phyloP scores from a whole-genome alignment of 2,329 filamentous ascomycete genomes.

The Penicillium brevicompactum region DNA sequence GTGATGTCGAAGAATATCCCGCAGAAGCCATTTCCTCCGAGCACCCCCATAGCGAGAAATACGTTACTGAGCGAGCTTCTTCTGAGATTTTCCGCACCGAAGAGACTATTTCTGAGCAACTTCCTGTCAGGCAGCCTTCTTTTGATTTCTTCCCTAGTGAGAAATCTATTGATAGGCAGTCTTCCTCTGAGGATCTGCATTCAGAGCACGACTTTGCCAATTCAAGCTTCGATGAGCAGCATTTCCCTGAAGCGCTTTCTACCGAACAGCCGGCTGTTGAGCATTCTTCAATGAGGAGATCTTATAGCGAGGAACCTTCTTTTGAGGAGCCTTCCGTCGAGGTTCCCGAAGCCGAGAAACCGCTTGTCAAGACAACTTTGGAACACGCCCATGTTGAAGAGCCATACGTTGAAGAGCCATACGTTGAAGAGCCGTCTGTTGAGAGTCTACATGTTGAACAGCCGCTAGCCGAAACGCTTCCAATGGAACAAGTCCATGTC shows the following conservation, averaged over 20 bases:
- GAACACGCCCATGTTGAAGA: no score
- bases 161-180: no score
- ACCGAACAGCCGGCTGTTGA: background rate
- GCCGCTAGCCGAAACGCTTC: background rate
- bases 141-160: no score
- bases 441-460: background rate
- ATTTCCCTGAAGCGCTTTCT: background rate
- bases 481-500: background rate
- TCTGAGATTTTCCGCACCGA: background rate
- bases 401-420: no score
- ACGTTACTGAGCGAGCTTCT: background rate
- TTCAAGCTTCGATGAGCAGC: background rate
- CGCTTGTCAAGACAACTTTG: no score
- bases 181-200: background rate
- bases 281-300: background rate
- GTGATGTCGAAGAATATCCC: background rate
- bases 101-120: background rate
- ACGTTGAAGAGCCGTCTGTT: no score
- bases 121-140: background rate
- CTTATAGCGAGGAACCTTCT: background rate
- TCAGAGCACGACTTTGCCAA: background rate
- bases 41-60: background rate
- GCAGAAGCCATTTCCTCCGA: background rate
- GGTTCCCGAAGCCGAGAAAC: no score
- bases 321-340: background rate